Evolutionary conservation across 2,329 filamentous ascomycete genomes (phyloP), one percentile per base, ranked within the genome.

Genomic region (Fusarium miscanthi): DNA sequence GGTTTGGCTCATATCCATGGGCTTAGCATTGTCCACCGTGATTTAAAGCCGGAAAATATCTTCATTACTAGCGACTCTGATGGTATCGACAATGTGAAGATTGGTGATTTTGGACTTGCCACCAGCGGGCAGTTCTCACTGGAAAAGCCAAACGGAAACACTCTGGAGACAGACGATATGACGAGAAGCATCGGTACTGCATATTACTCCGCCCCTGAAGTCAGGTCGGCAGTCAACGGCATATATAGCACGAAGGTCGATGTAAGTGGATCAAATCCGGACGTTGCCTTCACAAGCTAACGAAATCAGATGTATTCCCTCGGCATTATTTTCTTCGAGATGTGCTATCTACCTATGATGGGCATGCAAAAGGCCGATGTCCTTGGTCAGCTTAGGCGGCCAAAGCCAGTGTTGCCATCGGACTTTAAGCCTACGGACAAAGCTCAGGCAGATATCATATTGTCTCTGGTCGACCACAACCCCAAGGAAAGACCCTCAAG

Each of bases 241-340:
- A 91, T 91, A 69, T 98, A 98, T 80, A 97, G 93, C 66, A 91
- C 94, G 63, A 98, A 98, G 81, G 95, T 98, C 2, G 96, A 99
- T 84, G 90, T 91, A 82, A 85, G 90, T 85, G 43, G 14, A 52
- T 4, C 10, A 14, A 25, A 5, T 19, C 23, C 11, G 16, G 9
- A 5, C 1, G 10, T 8, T 25, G 16, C 6, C 8, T 40, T 21
- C 8, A 13, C 56, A 11, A 35, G 25, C 52, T 67, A 59, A 74
- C 73, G 77, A 57, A n/a, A 1, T 1, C 62, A 91, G 88, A 98
- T 99, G 95, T 99, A 96, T 80, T 98, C 95, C 0, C 86, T 99
- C 45, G 96, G 96, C 1, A 93, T 99, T 71, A 98, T 99, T 63
- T 97, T 99, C 83, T 98, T 98, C 75, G 96, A 99, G 82, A 99